A percentile compares a stretch with the other conserved stretches of the same genome.
These are phyloP conservation scores for Clavariopsis aquatica DNA, from an alignment of 495 filamentous ascomycete species.

Conservation along the genomic window DNA sequence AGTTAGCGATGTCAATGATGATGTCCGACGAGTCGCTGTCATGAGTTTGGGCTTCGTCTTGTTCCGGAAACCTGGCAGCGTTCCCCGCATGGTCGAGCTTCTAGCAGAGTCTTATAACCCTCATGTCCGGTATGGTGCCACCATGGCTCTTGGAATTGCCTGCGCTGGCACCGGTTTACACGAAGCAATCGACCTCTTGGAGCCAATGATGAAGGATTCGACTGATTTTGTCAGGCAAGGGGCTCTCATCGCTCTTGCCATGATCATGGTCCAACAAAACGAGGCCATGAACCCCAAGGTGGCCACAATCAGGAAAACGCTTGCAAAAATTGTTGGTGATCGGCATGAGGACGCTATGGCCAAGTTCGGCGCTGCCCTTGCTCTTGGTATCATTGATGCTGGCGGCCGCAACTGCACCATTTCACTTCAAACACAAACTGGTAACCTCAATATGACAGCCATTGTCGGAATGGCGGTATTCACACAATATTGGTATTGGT, in stretches of 20 bases:
- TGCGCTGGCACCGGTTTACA: slow-evolving; percentile 96
- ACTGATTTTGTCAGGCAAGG: slow-evolving; percentile 98
- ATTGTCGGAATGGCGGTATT: slow-evolving; percentile 98
- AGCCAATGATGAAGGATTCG: slow-evolving; percentile 99
- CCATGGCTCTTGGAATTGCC: slow-evolving; percentile 97
- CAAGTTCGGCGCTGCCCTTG: slow-evolving; percentile 93
- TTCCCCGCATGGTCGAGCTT: slow-evolving; percentile 98
- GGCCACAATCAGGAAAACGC: slow-evolving; percentile 62
- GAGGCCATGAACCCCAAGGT: slow-evolving; percentile 71
- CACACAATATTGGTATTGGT: slow-evolving; percentile 99
- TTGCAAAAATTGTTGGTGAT: slow-evolving; percentile 78
- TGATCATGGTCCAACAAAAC: slow-evolving; percentile 98
- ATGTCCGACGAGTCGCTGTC: slow-evolving; percentile 94
- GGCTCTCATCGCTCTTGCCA: slow-evolving; percentile 88
- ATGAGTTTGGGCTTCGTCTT: slow-evolving; percentile 98
- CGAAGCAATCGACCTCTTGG: slow-evolving; percentile 93
- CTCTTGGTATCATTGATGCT: slow-evolving; percentile 96
- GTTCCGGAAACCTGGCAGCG: slow-evolving; percentile 95
- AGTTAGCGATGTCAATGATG: slow-evolving; percentile 97
- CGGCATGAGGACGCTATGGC: slow-evolving; percentile 99
- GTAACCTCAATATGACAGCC: slow-evolving; percentile 95
- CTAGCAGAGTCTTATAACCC: slow-evolving; percentile 98
- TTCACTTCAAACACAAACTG: slow-evolving; percentile 93
- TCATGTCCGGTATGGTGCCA: slow-evolving; percentile 96
- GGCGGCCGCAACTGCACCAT: slow-evolving; percentile 98